Percentiles rank a stretch among this genome's conserved stretches.
phyloP scores from a whole-genome alignment of 495 filamentous ascomycete genomes.

The Hypoxylon lenormandii region DNA sequence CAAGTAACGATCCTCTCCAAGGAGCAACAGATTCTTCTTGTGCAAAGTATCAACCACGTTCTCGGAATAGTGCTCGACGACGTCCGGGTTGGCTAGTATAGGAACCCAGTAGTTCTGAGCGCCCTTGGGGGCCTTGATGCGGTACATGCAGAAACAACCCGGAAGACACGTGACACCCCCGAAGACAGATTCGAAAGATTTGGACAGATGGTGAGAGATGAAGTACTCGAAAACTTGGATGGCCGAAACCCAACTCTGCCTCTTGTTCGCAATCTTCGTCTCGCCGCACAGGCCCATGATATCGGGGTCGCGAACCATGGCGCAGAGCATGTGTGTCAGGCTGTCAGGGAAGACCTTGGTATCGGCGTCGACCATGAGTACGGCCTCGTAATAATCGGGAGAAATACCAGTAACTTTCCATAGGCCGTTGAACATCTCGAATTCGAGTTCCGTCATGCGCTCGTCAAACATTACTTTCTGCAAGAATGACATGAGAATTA shows the following conservation, averaged over 20 bases:
- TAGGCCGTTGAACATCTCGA: slow-evolving; percentile 98
- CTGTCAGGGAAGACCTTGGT: slow-evolving; percentile 99
- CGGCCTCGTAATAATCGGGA: slow-evolving; percentile 95
- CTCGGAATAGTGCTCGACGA: slow-evolving; percentile 99
- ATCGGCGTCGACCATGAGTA: slow-evolving; percentile 99
- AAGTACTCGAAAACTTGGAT: slow-evolving; percentile 99
- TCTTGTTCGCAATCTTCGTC: slow-evolving; percentile 99
- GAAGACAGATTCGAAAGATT: slow-evolving; percentile 98
- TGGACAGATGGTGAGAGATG: slow-evolving; percentile 95
- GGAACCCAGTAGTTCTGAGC: slow-evolving; percentile 99
- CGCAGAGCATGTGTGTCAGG: slow-evolving; percentile 97
- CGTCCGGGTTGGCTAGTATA: slow-evolving; percentile 96
- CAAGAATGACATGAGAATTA: slow-evolving; percentile 98
- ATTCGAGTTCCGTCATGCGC: slow-evolving; percentile 99
- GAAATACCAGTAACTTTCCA: slow-evolving; percentile 99
- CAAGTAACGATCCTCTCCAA: slow-evolving; percentile 97
- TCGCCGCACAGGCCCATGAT: slow-evolving; percentile 99
- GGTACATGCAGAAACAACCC: slow-evolving; percentile 99
- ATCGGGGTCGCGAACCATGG: slow-evolving; percentile 98
- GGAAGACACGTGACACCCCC: slow-evolving; percentile 99
- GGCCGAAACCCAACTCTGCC: slow-evolving; percentile 91
- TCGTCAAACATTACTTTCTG: slow-evolving; percentile 99
- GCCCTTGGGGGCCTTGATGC: slow-evolving; percentile 98
- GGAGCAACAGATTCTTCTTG: slow-evolving; percentile 95
- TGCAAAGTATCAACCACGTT: slow-evolving; percentile 99